phyloP scores from a whole-genome alignment of 2,329 filamentous ascomycete genomes.

The Pyricularia grisea region DNA sequence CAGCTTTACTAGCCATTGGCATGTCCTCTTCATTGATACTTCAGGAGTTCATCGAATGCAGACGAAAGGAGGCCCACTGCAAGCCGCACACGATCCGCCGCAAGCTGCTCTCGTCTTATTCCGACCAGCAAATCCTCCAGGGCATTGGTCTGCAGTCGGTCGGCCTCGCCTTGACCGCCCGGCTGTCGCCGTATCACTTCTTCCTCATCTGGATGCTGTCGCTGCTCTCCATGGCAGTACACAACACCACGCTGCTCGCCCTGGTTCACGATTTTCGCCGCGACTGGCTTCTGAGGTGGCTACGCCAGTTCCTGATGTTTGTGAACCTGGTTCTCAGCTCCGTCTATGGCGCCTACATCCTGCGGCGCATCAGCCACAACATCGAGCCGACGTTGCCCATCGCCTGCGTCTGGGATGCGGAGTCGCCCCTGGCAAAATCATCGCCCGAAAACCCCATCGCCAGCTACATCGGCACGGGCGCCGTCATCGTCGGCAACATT shows the following conservation, averaged over 20 bases:
- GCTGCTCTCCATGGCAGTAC: slow-evolving; percentile 53
- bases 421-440: neutral
- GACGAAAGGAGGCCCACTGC: slow-evolving; percentile 17
- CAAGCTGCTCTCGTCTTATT: slow-evolving; percentile 49
- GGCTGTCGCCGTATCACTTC: slow-evolving; percentile 58
- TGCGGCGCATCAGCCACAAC: slow-evolving; percentile 42
- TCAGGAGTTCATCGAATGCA: slow-evolving; percentile 29
- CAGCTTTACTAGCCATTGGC: slow-evolving; percentile 45
- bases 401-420: slow-evolving; percentile 46
- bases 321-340: slow-evolving; percentile 51
- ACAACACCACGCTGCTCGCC: slow-evolving; percentile 55
- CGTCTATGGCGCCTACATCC: slow-evolving; percentile 45
- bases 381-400: slow-evolving; percentile 44
- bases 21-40: slow-evolving; percentile 48
- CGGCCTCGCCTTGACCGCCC: slow-evolving; percentile 48
- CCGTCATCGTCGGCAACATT: slow-evolving; percentile 48
- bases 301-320: slow-evolving; percentile 57
- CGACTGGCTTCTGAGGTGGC: slow-evolving; percentile 58
- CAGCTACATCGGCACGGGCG: slow-evolving; percentile 50
- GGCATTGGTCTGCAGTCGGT: slow-evolving; percentile 60
- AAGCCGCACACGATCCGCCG: slow-evolving; percentile 44
- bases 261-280: slow-evolving; percentile 56
- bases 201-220: slow-evolving; percentile 63
- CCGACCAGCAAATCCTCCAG: slow-evolving; percentile 58
- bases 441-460: slow-evolving; percentile 28